Evolutionary conservation across 441 rosid species (phyloP), one percentile per base, ranked within the genome.

Genomic region (Pelargonium hybrid): DNA sequence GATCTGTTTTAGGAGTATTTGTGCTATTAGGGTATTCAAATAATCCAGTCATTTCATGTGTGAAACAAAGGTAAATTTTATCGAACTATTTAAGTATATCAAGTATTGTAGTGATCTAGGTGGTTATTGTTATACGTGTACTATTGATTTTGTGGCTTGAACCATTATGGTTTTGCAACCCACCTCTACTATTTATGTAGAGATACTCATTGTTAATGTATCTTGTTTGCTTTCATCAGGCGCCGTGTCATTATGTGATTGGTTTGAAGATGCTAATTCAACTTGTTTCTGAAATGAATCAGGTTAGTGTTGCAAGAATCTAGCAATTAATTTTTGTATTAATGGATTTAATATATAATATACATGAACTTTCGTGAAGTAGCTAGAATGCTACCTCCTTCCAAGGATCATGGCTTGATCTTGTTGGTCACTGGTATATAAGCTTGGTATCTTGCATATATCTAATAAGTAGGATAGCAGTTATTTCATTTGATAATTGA

Each of bases 241-340:
- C 92, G 15, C 77, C 96, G 13, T 82, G 83, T 84, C 96, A 90
- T 80, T 90, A 86, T 82, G 86, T 87, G 75, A 90, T 95, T 78
- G 98, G 98, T 62, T 83, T 95, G 90, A 92, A 87, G 89, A 92
- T 95, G 78, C 80, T 95, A 74, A 88, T 89, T 87, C 99, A 95
- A 76, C 93, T 95, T 69, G 97, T 95, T 62, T 87, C 90, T 75
- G 99, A 95, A 87, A 95, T 95, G 93, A 95, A 89, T 84, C 97
- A 89, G 98, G 99, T 92, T 69, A 73, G 85, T 77, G 70, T 66
- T 73, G 66, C 50, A 43, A 59, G 15, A 29, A 17, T 52, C 20
- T 52, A 47, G 52, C 52, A 59, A 23, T 23, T 59, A 70, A 73
- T 85, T 75, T 72, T 56, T 74, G 45, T 14, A 29, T 23, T 66